phyloP scores from a whole-genome alignment of 2,329 filamentous ascomycete genomes.

The Fusarium pseudocircinatum region DNA sequence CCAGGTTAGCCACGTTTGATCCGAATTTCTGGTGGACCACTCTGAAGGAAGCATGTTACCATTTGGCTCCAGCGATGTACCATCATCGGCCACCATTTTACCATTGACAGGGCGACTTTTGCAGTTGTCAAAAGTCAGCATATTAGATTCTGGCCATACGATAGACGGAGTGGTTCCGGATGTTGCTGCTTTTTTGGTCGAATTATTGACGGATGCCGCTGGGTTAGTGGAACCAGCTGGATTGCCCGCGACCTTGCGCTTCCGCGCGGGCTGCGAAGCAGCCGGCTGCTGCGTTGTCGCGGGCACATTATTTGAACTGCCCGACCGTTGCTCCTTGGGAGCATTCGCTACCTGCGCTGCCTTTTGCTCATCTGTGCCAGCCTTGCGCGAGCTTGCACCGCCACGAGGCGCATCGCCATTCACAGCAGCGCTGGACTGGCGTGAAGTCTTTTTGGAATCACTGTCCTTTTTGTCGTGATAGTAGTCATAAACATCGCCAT shows the following conservation, averaged over 20 bases:
- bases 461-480: slow-evolving; percentile 64
- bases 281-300: slow-evolving; percentile 61
- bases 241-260: slow-evolving; percentile 78
- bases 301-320: slow-evolving; percentile 41
- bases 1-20: slow-evolving; percentile 46
- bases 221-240: slow-evolving; percentile 38
- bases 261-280: slow-evolving; percentile 70
- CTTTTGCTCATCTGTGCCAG: slow-evolving; percentile 53
- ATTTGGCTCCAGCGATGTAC: slow-evolving; percentile 83
- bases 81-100: slow-evolving; percentile 88
- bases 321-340: slow-evolving; percentile 49
- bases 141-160: slow-evolving; percentile 74
- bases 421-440: slow-evolving; percentile 54
- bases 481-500: slow-evolving; percentile 84
- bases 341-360: slow-evolving; percentile 47
- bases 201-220: slow-evolving; percentile 37
- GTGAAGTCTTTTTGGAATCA: slow-evolving; percentile 65
- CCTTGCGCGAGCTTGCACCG: slow-evolving; percentile 54
- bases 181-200: slow-evolving; percentile 36
- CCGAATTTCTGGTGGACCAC: slow-evolving; percentile 34
- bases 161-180: slow-evolving; percentile 53
- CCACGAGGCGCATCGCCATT: slow-evolving; percentile 50
- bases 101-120: slow-evolving; percentile 76
- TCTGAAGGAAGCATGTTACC: slow-evolving; percentile 63
- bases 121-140: slow-evolving; percentile 85